Conservation (phyloP, 1,139 yeast species). For the Candida dubliniensis region DNA sequence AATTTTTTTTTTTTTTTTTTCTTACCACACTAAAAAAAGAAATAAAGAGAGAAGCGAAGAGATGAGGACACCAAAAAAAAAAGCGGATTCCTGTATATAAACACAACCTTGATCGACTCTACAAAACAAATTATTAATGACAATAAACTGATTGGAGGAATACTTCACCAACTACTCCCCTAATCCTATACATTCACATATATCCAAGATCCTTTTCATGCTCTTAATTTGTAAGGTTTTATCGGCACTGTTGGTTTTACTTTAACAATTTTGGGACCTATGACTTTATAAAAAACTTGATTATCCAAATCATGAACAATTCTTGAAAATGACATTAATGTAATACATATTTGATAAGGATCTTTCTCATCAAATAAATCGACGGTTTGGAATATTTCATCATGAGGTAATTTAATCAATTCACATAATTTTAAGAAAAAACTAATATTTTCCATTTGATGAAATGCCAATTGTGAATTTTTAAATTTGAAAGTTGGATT, state of each 20-base stretch:
- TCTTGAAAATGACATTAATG: conserved; percentile 73
- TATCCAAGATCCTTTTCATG: not conserved
- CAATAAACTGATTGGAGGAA: conserved; percentile 4
- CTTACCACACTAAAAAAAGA: not conserved
- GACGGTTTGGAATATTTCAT: conserved; percentile 80
- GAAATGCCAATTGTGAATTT: conserved; percentile 75
- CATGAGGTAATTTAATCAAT: conserved; percentile 71
- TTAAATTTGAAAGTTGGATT: conserved; percentile 51
- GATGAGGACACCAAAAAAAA: conserved; percentile 3
- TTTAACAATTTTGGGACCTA: conserved; percentile 39
- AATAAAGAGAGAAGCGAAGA: not conserved
- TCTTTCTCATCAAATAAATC: conserved; percentile 75
- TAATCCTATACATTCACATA: not conserved
- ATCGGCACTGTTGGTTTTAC: conserved; percentile 39
- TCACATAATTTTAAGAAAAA: conserved; percentile 64
- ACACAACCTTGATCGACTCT: not conserved
- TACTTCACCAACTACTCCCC: not conserved
- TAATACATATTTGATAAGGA: conserved; percentile 74
- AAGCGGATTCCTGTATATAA: not conserved
- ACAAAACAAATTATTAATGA: not conserved
- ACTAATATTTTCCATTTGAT: conserved; percentile 86
- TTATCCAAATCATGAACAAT: conserved; percentile 40
- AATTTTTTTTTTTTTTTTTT: not conserved
- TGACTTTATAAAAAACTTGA: conserved; percentile 20
- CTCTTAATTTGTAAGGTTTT: conserved; percentile 29